Percentiles rank a stretch among this genome's conserved stretches.
These are phyloP conservation scores for Mallotus japonicus DNA, from an alignment of 441 rosid species.

Conservation along the genomic window DNA sequence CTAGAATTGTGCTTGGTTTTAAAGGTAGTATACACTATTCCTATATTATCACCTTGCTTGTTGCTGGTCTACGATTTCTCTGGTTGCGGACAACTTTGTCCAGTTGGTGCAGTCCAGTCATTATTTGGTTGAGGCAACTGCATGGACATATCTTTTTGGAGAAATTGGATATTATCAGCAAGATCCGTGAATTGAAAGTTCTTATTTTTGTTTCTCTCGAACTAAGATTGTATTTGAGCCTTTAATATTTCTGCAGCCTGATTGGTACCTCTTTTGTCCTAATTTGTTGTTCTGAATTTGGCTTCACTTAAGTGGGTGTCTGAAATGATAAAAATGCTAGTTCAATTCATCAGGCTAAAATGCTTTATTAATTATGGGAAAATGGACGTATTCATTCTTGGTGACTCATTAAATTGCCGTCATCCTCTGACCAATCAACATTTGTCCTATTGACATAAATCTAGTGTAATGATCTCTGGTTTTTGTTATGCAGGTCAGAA, in stretches of 20 bases:
- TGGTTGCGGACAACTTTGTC: too few species aligned
- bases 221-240: too few species aligned
- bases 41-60: neutral
- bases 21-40: too few species aligned
- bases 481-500: conserved; percentile 57
- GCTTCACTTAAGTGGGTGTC: neutral
- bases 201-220: neutral
- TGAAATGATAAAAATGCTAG: neutral
- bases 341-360: neutral
- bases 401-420: too few species aligned
- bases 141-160: neutral
- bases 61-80: neutral
- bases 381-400: neutral
- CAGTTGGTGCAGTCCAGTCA: too few species aligned
- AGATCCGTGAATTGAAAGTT: neutral
- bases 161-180: neutral
- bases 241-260: too few species aligned
- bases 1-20: too few species aligned
- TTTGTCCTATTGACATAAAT: neutral
- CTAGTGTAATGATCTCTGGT: neutral
- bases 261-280: too few species aligned
- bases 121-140: neutral
- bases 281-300: neutral
- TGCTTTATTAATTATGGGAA: neutral
- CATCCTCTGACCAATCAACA: too few species aligned